phyloP scores from a whole-genome alignment of 495 filamentous ascomycete genomes.

The Penicillium cosmopolitanum region DNA sequence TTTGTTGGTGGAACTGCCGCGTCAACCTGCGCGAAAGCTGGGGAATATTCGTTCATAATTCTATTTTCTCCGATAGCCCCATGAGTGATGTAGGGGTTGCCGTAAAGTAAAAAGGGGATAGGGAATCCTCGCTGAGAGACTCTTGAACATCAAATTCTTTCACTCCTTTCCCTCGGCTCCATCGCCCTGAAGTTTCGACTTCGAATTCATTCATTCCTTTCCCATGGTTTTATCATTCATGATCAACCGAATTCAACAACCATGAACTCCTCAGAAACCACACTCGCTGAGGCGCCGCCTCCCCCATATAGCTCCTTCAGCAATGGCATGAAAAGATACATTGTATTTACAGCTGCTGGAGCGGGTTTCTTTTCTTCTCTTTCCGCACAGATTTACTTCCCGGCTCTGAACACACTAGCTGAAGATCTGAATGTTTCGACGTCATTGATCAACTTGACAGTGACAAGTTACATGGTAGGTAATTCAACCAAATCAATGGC shows the following conservation, averaged over 20 bases:
- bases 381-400: slow-evolving; percentile 76
- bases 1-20: slow-evolving; percentile 9
- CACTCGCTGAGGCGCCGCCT: slow-evolving; percentile 6
- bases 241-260: background rate
- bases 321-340: slow-evolving; percentile 18
- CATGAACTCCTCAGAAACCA: slow-evolving; percentile 16
- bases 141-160: background rate
- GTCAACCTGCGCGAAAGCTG: background rate
- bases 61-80: background rate
- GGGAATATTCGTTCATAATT: background rate
- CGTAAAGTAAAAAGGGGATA: slow-evolving; percentile 1
- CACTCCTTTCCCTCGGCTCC: slow-evolving; percentile 1
- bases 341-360: slow-evolving; percentile 19
- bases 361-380: slow-evolving; percentile 72
- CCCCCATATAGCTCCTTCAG: slow-evolving; percentile 22
- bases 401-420: slow-evolving; percentile 64
- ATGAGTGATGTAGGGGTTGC: background rate
- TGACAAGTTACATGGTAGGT: slow-evolving; percentile 66
- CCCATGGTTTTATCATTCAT: background rate
- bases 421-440: slow-evolving; percentile 61
- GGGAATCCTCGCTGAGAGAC: background rate
- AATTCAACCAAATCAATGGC: background rate
- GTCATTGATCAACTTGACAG: slow-evolving; percentile 67
- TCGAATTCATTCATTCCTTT: slow-evolving; percentile 2
- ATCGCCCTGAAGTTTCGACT: background rate